Conservation (phyloP, 2,329 filamentous ascomycete genomes). For the Falciphora oryzae region DNA sequence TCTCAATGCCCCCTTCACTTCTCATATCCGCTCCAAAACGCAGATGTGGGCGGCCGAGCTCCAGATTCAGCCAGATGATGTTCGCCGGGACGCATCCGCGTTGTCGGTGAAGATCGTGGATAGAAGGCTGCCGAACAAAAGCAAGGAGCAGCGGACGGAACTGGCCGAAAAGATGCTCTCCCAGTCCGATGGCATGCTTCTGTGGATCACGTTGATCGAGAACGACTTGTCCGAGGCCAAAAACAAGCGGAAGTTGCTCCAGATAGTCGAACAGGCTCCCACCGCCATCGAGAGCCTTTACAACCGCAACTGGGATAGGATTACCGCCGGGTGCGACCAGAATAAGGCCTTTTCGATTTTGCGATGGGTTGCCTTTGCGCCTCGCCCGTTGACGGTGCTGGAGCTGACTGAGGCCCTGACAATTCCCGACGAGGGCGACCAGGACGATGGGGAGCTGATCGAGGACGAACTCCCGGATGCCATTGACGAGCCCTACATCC, state of each 20-base stretch:
- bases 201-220: conserved; percentile 3
- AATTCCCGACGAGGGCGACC: neutral
- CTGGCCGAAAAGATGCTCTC: neutral
- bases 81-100: neutral
- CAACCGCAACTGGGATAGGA: neutral
- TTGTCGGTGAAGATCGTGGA: neutral
- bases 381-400: neutral
- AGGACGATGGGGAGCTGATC: neutral
- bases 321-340: neutral
- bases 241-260: neutral
- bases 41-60: neutral
- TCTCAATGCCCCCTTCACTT: neutral
- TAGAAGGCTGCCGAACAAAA: neutral
- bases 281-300: neutral
- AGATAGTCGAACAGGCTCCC: neutral
- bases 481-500: neutral
- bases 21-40: neutral
- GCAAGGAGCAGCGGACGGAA: neutral
- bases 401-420: conserved; percentile 2
- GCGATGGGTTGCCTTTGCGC: neutral
- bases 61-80: neutral
- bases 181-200: conserved; percentile 1
- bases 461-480: neutral
- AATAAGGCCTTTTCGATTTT: neutral
- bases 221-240: neutral